Conservation (phyloP, 75 land plant genomes). For the Pseudotsuga menziesii region DNA sequence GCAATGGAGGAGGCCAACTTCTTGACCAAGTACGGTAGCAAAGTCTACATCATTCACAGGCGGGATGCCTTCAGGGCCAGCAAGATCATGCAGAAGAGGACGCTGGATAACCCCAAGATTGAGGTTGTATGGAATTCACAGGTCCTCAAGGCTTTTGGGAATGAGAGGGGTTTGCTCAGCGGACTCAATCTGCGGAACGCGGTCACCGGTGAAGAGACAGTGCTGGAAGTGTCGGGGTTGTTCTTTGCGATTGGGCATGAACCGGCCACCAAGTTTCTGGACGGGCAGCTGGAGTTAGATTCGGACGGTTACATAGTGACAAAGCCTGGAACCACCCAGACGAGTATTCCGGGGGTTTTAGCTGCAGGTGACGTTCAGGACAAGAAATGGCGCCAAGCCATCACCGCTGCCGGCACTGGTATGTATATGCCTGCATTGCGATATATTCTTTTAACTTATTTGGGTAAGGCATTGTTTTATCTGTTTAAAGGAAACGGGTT, state of each 20-base stretch:
- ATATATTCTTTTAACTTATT: too few relatives aligned
- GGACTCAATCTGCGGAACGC: slow-evolving; percentile 73
- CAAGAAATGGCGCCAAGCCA: slow-evolving; percentile 92
- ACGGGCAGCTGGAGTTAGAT: slow-evolving; percentile 76
- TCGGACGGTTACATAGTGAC: slow-evolving; percentile 82
- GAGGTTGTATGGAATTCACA: slow-evolving; percentile 77
- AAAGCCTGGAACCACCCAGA: slow-evolving; percentile 84
- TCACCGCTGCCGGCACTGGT: slow-evolving; percentile 98
- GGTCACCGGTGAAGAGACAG: slow-evolving; percentile 46
- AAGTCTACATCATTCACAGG: slow-evolving; percentile 79
- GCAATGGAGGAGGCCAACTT: slow-evolving; percentile 98
- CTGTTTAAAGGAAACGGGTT: too few relatives aligned
- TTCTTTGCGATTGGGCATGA: slow-evolving; percentile 99
- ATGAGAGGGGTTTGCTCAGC: slow-evolving; percentile 33
- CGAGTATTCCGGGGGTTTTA: slow-evolving; percentile 78
- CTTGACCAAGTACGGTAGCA: slow-evolving; percentile 86
- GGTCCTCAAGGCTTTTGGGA: slow-evolving; percentile 70
- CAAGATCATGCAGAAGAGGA: slow-evolving; percentile 93
- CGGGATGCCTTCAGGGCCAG: slow-evolving; percentile 82
- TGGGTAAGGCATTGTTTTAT: too few relatives aligned
- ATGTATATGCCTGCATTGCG: not conserved
- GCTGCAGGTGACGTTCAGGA: slow-evolving; percentile 99
- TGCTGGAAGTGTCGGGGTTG: slow-evolving; percentile 71
- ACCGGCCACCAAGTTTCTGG: slow-evolving; percentile 91
- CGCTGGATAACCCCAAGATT: slow-evolving; percentile 78